Evolutionary conservation across 176 grass and related monocot genomes (phyloP).

Genomic region (Olyra latifolia): DNA sequence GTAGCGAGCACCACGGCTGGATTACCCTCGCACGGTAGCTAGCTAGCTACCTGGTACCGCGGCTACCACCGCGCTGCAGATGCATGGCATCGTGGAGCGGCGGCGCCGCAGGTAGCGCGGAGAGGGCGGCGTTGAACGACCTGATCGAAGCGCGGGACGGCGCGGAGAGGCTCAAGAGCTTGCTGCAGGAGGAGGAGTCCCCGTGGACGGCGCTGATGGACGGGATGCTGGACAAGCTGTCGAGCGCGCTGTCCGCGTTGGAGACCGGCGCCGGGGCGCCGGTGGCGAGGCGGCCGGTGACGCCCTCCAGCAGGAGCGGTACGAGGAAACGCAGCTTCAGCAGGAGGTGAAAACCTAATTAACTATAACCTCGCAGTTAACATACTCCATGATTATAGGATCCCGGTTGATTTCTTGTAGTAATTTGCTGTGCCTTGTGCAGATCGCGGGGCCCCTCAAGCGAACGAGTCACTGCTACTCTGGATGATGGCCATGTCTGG

Average conservation of each 20-base stretch:
- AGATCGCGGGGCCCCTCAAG: conserved; percentile 42
- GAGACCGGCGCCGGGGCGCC: conserved; percentile 1
- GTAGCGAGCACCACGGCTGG: background rate
- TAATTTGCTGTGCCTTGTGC: background rate
- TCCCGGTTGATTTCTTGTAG: background rate
- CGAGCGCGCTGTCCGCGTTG: conserved; percentile 37
- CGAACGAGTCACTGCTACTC: conserved; percentile 19
- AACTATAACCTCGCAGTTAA: background rate
- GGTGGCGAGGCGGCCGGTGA: conserved; percentile 4
- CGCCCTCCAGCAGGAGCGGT: conserved; percentile 22
- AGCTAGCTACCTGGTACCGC: too few species aligned
- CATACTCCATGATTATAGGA: background rate
- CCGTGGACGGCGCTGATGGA: conserved; percentile 28
- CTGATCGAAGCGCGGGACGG: conserved; percentile 42
- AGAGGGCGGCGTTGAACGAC: conserved; percentile 21
- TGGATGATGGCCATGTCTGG: conserved; percentile 68
- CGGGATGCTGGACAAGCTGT: conserved; percentile 43
- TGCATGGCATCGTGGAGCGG: conserved; percentile 21
- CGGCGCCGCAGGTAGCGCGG: background rate
- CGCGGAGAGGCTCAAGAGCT: conserved; percentile 15
- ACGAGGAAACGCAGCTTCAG: conserved; percentile 39
- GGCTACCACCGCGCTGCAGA: background rate
- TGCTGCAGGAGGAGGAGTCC: conserved; percentile 27
- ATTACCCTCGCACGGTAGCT: too few species aligned
- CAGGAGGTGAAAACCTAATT: conserved; percentile 46